These are phyloP conservation scores for Acrocalymma vagum DNA, from an alignment of 2,329 filamentous ascomycete genomes.

Conservation along the genomic window DNA sequence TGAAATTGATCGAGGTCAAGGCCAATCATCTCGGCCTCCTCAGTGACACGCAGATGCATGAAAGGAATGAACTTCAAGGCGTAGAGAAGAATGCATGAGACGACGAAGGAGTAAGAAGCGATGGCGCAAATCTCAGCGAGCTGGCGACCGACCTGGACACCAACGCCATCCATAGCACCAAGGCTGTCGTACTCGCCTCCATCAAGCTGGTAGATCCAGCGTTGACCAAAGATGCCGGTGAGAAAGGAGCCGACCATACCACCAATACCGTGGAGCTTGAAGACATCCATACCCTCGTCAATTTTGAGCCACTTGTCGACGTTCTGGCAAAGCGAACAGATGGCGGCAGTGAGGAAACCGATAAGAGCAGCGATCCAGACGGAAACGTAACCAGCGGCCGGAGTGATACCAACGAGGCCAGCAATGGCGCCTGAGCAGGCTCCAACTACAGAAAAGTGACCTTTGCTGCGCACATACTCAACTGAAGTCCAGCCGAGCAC, in stretches of 20 bases:
- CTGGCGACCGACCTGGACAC: constrained; percentile 64
- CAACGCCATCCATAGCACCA: constrained; percentile 63
- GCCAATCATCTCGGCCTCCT: constrained; percentile 64
- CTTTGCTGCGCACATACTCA: constrained; percentile 60
- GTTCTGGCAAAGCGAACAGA: constrained; percentile 60
- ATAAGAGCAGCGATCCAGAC: constrained; percentile 64
- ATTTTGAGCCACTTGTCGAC: constrained; percentile 64
- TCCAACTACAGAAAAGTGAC: constrained; percentile 64
- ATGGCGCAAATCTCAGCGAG: constrained; percentile 65
- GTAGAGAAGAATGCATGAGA: constrained; percentile 61
- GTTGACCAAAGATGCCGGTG: constrained; percentile 65
- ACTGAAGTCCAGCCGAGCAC: constrained; percentile 64
- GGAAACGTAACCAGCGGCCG: constrained; percentile 62
- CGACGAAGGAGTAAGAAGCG: constrained; percentile 61
- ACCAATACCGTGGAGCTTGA: constrained; percentile 67
- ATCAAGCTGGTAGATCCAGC: constrained; percentile 59
- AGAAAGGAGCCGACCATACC: constrained; percentile 66
- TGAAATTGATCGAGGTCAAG: constrained; percentile 64
- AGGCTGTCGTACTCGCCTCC: constrained; percentile 56
- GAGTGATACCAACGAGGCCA: constrained; percentile 68
- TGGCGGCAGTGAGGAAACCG: constrained; percentile 63
- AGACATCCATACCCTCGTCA: constrained; percentile 68
- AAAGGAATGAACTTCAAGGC: constrained; percentile 64
- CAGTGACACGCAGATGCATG: constrained; percentile 62
- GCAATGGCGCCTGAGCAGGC: constrained; percentile 67